A percentile compares a stretch with the other conserved stretches of the same genome.
Evolutionary conservation across 331 rosid genomes (phyloP).

Genomic region (Pyrus hybrid): DNA sequence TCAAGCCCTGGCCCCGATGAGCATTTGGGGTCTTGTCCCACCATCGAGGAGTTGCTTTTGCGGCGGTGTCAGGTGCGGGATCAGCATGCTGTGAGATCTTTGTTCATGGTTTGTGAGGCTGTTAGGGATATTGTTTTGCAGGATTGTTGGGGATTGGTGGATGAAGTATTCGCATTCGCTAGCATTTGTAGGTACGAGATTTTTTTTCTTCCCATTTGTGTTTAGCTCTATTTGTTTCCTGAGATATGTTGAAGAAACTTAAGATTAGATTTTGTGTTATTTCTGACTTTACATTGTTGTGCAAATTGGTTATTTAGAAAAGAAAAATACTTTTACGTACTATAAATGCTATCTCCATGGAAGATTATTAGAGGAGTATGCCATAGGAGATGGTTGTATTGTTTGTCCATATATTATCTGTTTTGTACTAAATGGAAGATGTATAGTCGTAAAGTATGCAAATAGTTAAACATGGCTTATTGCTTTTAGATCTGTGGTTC

Average conservation of each 20-base stretch:
- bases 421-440: too few species aligned
- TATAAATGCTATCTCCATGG: too few species aligned
- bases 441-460: too few species aligned
- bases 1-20: conserved; percentile 32
- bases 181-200: conserved; percentile 25
- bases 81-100: conserved; percentile 13
- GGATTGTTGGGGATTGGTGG: conserved; percentile 44
- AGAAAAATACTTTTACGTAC: too few species aligned
- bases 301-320: too few species aligned
- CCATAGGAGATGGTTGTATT: too few species aligned
- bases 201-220: background rate
- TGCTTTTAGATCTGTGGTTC: background rate
- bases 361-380: too few species aligned
- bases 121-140: conserved; percentile 30
- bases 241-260: too few species aligned
- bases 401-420: too few species aligned
- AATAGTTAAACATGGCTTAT: too few species aligned
- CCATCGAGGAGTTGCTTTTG: conserved; percentile 31
- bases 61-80: conserved; percentile 34
- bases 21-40: conserved; percentile 27
- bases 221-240: background rate
- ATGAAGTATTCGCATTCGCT: conserved; percentile 25
- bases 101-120: conserved; percentile 29
- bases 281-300: too few species aligned
- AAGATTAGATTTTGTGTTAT: too few species aligned